These are phyloP conservation scores for Ogataea henricii DNA, from an alignment of 805 yeast species.

Conservation along the genomic window DNA sequence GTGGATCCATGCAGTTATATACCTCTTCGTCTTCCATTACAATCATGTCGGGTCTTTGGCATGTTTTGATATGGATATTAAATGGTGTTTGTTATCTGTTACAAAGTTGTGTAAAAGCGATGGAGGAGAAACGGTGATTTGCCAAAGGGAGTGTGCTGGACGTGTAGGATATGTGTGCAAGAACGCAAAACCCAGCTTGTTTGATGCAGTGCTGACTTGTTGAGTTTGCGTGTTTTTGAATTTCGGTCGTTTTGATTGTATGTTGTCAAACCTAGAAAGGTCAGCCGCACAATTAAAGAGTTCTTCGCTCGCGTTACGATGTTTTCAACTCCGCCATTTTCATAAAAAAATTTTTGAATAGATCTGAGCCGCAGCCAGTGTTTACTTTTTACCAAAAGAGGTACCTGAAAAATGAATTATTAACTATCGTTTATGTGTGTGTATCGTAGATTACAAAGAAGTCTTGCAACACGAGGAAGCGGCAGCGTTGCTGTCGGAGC, in stretches of 20 bases:
- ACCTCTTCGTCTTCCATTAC: slow-evolving; percentile 28
- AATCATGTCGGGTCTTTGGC: slow-evolving; percentile 12
- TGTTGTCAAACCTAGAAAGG: slow-evolving; percentile 1
- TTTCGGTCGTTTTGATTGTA: neutral
- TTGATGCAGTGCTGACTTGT: too few relatives aligned
- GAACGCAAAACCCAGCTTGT: too few relatives aligned
- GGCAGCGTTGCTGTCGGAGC: slow-evolving; percentile 20
- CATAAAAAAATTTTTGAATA: neutral
- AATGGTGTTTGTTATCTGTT: slow-evolving; percentile 2
- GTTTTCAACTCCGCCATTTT: slow-evolving; percentile 1
- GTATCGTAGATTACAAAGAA: slow-evolving; percentile 29
- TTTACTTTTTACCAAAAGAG: slow-evolving; percentile 1
- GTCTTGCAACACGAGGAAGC: slow-evolving; percentile 36
- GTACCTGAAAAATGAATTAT: neutral
- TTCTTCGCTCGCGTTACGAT: slow-evolving; percentile 3
- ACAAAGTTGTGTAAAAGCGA: neutral
- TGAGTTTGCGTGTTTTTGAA: neutral
- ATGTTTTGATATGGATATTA: slow-evolving; percentile 6
- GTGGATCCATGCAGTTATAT: slow-evolving; percentile 18
- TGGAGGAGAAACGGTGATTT: slow-evolving; percentile 17
- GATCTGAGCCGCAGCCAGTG: slow-evolving; percentile 5
- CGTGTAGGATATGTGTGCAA: slow-evolving; percentile 8
- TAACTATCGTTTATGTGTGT: neutral
- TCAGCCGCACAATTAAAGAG: slow-evolving; percentile 7
- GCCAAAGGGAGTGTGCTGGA: slow-evolving; percentile 5